phyloP scores from a whole-genome alignment of 2,329 filamentous ascomycete species.

The Blastomyces parvus region DNA sequence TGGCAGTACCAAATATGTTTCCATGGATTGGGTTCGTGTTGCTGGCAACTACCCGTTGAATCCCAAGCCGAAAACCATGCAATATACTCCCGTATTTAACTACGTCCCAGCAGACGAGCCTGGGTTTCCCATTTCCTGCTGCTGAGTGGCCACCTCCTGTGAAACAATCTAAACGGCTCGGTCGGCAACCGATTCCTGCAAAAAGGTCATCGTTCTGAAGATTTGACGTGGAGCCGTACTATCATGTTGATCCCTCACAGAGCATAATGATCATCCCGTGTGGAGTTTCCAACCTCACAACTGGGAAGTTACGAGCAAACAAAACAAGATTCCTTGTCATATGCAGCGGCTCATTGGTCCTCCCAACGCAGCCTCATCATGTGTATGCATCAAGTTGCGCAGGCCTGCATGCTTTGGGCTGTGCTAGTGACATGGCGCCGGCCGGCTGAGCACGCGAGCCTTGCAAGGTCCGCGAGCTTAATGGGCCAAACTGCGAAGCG shows the following conservation, averaged over 20 bases:
- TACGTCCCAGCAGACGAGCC: neutral
- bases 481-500: neutral
- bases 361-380: neutral
- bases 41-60: neutral
- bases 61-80: neutral
- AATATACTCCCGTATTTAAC: neutral
- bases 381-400: neutral
- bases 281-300: no score
- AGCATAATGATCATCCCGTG: neutral
- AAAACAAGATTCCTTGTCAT: neutral
- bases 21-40: neutral
- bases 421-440: neutral
- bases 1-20: neutral
- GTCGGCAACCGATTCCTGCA: neutral
- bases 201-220: neutral
- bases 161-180: neutral
- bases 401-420: neutral
- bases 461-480: neutral
- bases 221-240: neutral
- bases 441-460: neutral
- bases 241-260: neutral
- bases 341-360: neutral
- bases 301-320: neutral
- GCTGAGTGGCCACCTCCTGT: neutral
- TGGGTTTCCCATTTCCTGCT: neutral